phyloP scores from a whole-genome alignment of 192 early-diverging fungal species.

The Jimgerdemannia lactiflua region DNA sequence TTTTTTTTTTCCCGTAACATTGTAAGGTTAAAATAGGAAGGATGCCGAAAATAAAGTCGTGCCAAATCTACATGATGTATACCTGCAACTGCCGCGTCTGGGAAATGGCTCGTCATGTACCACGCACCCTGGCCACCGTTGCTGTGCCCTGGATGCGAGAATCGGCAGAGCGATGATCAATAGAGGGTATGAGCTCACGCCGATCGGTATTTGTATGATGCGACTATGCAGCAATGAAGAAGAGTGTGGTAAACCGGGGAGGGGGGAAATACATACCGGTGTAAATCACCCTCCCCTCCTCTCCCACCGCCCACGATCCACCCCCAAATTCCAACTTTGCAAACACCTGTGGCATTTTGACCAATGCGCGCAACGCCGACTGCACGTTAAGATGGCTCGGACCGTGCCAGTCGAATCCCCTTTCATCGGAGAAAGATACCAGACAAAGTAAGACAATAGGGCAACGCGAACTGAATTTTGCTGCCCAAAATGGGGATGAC shows the following conservation, averaged over 20 bases:
- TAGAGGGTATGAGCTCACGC: too few relatives aligned
- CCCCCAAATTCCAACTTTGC: neutral
- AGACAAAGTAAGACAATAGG: neutral
- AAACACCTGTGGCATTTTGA: neutral
- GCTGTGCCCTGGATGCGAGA: constrained; percentile 51
- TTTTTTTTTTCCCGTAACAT: too few relatives aligned
- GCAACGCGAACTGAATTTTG: neutral
- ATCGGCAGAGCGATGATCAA: neutral
- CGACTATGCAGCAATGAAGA: neutral
- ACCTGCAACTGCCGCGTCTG: constrained; percentile 69
- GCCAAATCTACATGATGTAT: too few relatives aligned
- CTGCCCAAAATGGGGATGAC: neutral
- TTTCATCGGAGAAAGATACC: constrained; percentile 1
- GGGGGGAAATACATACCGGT: neutral
- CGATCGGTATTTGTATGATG: neutral
- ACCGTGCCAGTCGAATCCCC: constrained; percentile 84
- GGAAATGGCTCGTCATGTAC: constrained; percentile 67
- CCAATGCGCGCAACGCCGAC: neutral
- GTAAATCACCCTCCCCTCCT: neutral
- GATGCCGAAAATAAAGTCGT: neutral
- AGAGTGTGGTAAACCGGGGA: neutral
- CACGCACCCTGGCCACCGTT: constrained; percentile 83
- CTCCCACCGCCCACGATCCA: neutral
- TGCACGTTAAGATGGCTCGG: constrained; percentile 34
- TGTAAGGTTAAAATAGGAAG: neutral